Percentiles rank a stretch among this genome's conserved stretches.
phyloP scores from a whole-genome alignment of 768 basidiomycete species.

The Trametes gibbosa region DNA sequence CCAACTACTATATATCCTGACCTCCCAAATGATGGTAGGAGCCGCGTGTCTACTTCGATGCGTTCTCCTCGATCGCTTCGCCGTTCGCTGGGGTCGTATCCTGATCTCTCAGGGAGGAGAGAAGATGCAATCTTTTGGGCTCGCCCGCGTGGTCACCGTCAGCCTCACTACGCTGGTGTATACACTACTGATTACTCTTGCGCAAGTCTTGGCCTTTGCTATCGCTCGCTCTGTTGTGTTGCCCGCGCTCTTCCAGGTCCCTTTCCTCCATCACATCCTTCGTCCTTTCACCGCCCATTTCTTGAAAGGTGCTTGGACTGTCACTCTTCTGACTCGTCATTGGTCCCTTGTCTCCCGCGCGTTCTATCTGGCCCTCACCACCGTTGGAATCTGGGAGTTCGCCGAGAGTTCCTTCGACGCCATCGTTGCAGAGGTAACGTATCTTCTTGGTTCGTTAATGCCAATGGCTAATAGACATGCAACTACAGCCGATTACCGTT shows the following conservation, averaged over 20 bases:
- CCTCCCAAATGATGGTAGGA: conserved; percentile 51
- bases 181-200: conserved; percentile 34
- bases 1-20: conserved; percentile 55
- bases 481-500: conserved; percentile 45
- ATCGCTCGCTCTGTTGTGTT: conserved; percentile 44
- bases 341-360: conserved; percentile 44
- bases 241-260: conserved; percentile 54
- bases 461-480: no score
- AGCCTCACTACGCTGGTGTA: conserved; percentile 11
- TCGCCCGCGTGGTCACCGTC: conserved; percentile 22
- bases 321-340: conserved; percentile 49
- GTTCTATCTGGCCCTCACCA: conserved; percentile 51
- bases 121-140: conserved; percentile 11
- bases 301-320: conserved; percentile 52
- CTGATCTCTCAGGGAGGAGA: background rate
- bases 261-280: conserved; percentile 48
- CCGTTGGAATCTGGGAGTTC: conserved; percentile 60
- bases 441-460: background rate
- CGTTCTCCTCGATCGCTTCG: conserved; percentile 61
- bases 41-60: conserved; percentile 51
- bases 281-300: conserved; percentile 66
- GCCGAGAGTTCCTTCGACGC: conserved; percentile 59
- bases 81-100: conserved; percentile 29
- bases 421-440: conserved; percentile 51
- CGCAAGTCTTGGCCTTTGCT: conserved; percentile 48